Conservation (phyloP, 2,329 filamentous ascomycete genomes). For the Sporothrix phasma region DNA sequence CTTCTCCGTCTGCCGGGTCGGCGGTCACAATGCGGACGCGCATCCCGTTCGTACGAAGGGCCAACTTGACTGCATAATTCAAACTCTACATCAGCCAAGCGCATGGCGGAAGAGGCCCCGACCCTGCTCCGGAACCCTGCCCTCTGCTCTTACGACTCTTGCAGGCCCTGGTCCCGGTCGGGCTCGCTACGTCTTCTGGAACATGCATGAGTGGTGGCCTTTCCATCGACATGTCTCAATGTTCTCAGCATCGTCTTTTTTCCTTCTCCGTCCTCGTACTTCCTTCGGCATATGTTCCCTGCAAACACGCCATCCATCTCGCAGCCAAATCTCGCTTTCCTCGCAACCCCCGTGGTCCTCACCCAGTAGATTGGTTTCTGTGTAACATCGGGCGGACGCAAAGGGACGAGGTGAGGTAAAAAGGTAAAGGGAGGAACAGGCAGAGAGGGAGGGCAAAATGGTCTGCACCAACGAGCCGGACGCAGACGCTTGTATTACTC, state of each 20-base stretch:
- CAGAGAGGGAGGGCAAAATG: not conserved
- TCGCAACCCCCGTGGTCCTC: not conserved
- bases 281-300: not conserved
- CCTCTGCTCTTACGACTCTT: too few relatives aligned
- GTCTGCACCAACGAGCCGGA: not conserved
- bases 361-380: not conserved
- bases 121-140: not conserved
- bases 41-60: not conserved
- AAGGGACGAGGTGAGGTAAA: not conserved
- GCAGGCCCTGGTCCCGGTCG: not conserved
- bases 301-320: not conserved
- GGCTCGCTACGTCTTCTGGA: constrained; percentile 10
- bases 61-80: not conserved
- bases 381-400: not conserved
- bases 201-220: constrained; percentile 8
- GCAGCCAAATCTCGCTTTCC: not conserved
- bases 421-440: not conserved
- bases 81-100: too few relatives aligned
- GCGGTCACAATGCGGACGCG: not conserved
- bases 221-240: not conserved
- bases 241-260: not conserved
- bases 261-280: not conserved
- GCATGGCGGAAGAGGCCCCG: not conserved
- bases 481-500: not conserved
- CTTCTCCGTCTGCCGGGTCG: not conserved